These are phyloP conservation scores for Ottelia alismoides DNA, from an alignment of 106 monocot genomes.

Conservation along the genomic window DNA sequence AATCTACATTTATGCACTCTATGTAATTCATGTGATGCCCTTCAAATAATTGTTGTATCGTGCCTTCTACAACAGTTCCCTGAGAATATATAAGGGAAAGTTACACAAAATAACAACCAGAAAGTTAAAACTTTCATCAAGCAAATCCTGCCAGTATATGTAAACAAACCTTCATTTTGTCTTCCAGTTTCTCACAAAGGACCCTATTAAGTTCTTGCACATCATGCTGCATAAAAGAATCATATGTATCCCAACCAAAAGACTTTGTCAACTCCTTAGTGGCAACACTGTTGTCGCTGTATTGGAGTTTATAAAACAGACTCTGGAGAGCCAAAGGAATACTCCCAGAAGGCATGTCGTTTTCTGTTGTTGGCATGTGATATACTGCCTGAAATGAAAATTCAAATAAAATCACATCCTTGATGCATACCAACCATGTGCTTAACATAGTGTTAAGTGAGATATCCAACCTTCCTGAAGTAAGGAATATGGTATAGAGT, in stretches of 20 bases:
- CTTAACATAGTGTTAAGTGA: neutral
- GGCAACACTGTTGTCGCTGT: conserved; percentile 49
- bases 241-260: conserved; percentile 24
- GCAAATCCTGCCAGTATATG: neutral
- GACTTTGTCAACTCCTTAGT: conserved; percentile 26
- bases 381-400: conserved; percentile 56
- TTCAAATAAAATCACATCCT: neutral
- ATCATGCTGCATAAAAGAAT: conserved; percentile 56
- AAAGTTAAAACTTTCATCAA: no score
- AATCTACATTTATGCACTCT: conserved; percentile 77
- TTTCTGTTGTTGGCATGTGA: conserved; percentile 87
- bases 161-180: conserved; percentile 71
- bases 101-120: neutral
- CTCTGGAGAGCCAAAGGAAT: conserved; percentile 73
- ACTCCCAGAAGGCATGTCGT: conserved; percentile 76
- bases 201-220: conserved; percentile 86
- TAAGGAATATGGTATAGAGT: conserved; percentile 23
- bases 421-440: no score
- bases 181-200: conserved; percentile 75
- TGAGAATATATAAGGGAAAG: conserved; percentile 2
- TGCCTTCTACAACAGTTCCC: conserved; percentile 72
- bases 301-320: conserved; percentile 59
- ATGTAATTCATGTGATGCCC: conserved; percentile 85
- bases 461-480: conserved; percentile 14
- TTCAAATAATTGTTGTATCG: conserved; percentile 75